A percentile compares a stretch with the other conserved stretches of the same genome.
Evolutionary conservation across 768 basidiomycete genomes (phyloP).

Genomic region (Xerocomellus amylosporus): DNA sequence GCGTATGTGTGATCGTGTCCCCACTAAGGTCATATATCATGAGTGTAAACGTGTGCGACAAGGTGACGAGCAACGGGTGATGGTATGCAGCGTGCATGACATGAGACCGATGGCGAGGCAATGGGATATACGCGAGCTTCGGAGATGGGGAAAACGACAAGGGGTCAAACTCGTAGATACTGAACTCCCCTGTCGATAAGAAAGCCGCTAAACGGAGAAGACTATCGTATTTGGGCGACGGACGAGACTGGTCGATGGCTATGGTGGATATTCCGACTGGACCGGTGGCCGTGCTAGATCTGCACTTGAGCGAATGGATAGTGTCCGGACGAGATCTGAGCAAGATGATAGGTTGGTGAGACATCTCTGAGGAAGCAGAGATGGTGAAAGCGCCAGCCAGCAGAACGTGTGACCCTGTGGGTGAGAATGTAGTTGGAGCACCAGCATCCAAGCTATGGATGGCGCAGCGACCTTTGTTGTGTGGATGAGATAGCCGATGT

Average conservation of each 20-base stretch:
- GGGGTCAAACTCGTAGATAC: constrained; percentile 53
- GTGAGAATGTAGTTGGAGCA: neutral
- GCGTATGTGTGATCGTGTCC: constrained; percentile 50
- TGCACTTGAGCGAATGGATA: constrained; percentile 44
- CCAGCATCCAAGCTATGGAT: constrained; percentile 36
- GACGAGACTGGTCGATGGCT: constrained; percentile 73
- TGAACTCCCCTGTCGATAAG: constrained; percentile 67
- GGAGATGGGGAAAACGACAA: constrained; percentile 39
- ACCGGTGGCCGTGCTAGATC: constrained; percentile 33
- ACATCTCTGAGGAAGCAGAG: constrained; percentile 45
- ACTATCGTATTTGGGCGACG: constrained; percentile 32
- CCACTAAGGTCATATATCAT: constrained; percentile 69
- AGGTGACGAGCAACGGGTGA: constrained; percentile 71
- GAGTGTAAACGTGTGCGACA: constrained; percentile 65
- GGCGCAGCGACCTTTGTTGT: constrained; percentile 58
- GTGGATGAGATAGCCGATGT: constrained; percentile 21
- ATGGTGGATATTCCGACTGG: constrained; percentile 56
- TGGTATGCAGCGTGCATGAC: constrained; percentile 71
- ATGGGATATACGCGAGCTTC: constrained; percentile 49
- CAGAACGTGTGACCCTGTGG: constrained; percentile 41
- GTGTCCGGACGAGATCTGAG: constrained; percentile 21
- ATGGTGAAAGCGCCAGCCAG: constrained; percentile 61
- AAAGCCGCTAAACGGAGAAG: constrained; percentile 53
- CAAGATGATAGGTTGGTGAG: constrained; percentile 19
- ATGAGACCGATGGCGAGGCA: constrained; percentile 39